Base-by-base conservation (phyloP, 768 basidiomycete species). In the Suillus brevipes region DNA sequence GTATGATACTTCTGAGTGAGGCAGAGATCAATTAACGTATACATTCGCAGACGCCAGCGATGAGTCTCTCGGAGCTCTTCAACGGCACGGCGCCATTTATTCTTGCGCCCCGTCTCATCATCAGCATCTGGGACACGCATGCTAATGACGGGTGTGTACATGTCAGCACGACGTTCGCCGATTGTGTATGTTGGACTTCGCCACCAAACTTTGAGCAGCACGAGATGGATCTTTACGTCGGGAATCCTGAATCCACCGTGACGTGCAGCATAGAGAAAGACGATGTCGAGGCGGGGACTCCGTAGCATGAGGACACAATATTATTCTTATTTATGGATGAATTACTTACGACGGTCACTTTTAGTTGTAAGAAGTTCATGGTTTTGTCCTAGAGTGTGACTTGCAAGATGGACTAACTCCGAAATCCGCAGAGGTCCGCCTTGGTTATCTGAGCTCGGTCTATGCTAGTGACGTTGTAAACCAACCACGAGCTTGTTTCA, bases 151-250 rank as follows among this genome's bases (percentile, higher is more conserved):
- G 13, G 4, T 59, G 58, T 9, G 25, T 42, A 42, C 58, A 59
- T 8, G 40, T 59, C 12, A 59, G 58, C 18, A 59, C 58, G 18
- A 42, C 58, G 3, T 59, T 59, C 6, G 58, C 40, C 3, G 58
- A 59, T 42, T 59, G 58, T 59, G 6, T 59, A 7, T 59, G 58
- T 20, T 59, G 38, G 58, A 59, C 58, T 42, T 59, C 58, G 58
- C 58, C 57, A 18, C 37, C 40, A 12, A 1, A 7, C 6, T 37
- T 43, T 5, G 58, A 42, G 38, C 18, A 42, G 18, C 25, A 59
- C 6, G 58, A 59, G 18, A 31, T 31, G 25, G 6, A 20, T 12
- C 25, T 18, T 42, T 12, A 18, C 25, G 18, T 18, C 12, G 28
- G 0, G 34, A 20, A 34, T n/a, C 31, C 31, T 55, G 34, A 36